Base-by-base conservation (phyloP, 176 grass and related monocot genomes). In the Coix lacrymajobi region DNA sequence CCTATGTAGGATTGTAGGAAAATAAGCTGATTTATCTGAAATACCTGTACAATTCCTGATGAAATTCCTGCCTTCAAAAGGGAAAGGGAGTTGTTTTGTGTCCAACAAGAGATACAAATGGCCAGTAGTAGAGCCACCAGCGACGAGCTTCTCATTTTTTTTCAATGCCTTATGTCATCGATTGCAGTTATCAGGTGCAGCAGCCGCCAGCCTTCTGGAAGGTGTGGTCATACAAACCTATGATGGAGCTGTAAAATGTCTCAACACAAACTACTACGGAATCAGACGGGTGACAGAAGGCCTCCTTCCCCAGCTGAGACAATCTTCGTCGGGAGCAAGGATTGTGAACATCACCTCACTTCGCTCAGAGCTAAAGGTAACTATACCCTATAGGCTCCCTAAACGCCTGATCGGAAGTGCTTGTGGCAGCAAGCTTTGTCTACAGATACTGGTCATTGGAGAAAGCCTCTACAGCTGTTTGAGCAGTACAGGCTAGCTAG, bases 301-400 rank as follows among this genome's bases (percentile, higher is more conserved):
- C 14, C 90, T 96, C 20, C 88, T 93, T 24, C 90, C 93, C 49
- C 86, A 85, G 20, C 77, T 93, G 69, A 76, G 76, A 69, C 62
- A 79, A n/a, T 96, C 94, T 12, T 81, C 71, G 3, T 83, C 62
- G 0, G 90, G 85, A 48, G 90, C 86, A 31, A 89, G 83, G 43
- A 93, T 93, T 8, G 93, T 92, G 4, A 92, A 96, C 26, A 54
- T 44, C 37, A 87, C 88, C 63, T 96, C 93, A 57, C 86, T 92
- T 10, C 73, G 75, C 30, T 96, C 88, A 32, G 93, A 96, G 66
- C 86, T 93, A 11, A 85, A 85, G 79, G 87, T 85, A 57, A 41
- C 36, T 6, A 6, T 37, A 37, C 36, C 36, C 36, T 11, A 44
- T 14, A 46, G 15, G 11, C 10, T 44, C n/a, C n/a, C n/a, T n/a